A percentile compares a stretch with the other conserved stretches of the same genome.
These are phyloP conservation scores for Salvia splendens DNA, from an alignment of 257 asterid genomes.

Conservation along the genomic window DNA sequence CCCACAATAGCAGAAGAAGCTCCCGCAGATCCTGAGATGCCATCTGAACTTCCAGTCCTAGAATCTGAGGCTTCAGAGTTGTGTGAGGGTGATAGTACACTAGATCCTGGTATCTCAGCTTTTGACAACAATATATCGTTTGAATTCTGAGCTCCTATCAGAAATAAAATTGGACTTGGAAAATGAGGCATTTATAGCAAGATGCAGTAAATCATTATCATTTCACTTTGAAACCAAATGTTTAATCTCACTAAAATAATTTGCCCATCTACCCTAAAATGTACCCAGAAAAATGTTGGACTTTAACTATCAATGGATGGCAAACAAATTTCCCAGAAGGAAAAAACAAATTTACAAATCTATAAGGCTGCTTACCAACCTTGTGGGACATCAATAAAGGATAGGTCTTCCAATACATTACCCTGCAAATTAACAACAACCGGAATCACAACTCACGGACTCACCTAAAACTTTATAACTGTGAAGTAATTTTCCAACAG, in stretches of 20 bases:
- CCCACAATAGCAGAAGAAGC: slow-evolving; percentile 43
- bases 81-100: slow-evolving; percentile 41
- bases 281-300: slow-evolving; percentile 2
- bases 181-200: slow-evolving; percentile 19
- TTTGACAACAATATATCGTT: slow-evolving; percentile 29
- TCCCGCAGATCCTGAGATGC: slow-evolving; percentile 46
- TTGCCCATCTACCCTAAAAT: slow-evolving; percentile 4
- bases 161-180: slow-evolving; percentile 9
- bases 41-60: slow-evolving; percentile 45
- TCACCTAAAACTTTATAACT: slow-evolving; percentile 6
- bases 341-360: slow-evolving; percentile 23
- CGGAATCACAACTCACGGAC: slow-evolving; percentile 19
- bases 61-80: slow-evolving; percentile 49
- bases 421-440: slow-evolving; percentile 47
- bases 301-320: neutral
- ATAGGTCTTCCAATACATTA: slow-evolving; percentile 36
- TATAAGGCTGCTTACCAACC: slow-evolving; percentile 45
- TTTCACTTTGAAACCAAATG: neutral
- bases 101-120: slow-evolving; percentile 33
- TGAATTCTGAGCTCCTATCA: slow-evolving; percentile 36
- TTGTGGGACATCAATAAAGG: slow-evolving; percentile 39
- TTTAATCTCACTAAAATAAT: slow-evolving; percentile 17
- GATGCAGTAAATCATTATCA: neutral
- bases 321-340: neutral
- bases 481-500: neutral